Base-by-base conservation (phyloP, 805 yeast genomes). In the Starmerella sirachaensis region DNA sequence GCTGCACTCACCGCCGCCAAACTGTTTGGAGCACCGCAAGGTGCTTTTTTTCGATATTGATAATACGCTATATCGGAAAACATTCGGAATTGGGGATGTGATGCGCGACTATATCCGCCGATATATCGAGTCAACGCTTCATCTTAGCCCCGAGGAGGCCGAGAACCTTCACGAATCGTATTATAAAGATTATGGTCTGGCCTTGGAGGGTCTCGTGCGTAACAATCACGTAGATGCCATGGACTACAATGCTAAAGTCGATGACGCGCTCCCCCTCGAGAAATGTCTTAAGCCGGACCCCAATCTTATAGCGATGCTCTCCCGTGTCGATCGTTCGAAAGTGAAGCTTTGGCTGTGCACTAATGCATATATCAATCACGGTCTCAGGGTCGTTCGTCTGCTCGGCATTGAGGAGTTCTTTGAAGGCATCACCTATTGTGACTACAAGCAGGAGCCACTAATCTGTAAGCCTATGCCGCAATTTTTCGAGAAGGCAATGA, bases 361-460 rank as follows among this genome's bases (percentile, higher is more conserved):
- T 4, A 88, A 88, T 57, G 97, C 98, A 1, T 88, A 88, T 62
- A 76, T 78, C 55, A 84, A 74, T 52, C 98, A 88, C 59, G 98
- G 88, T 0, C 51, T 76, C 31, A 67, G 96, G 34, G 93, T 84
- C 21, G 67, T 85, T 14, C 68, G 75, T 29, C 64, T 88, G 33
- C 63, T 88, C 33, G 96, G 95, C 2, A 57, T 88, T 20, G 96
- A 88, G n/a, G 95, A 86, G 56, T 55, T 84, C 38, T 86, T 91
- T 55, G 97, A 88, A 48, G 98, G 98, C 0, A 68, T 91, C 48
- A 84, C 96, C 1, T 88, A 64, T 59, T 91, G 98, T 61, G 93
- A 91, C 61, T 91, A 91, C 55, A 47, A 55, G 11, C 64, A 74
- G 33, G 53, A 64, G 35, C 74, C 72, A 38, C 66, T 88, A 41